A percentile compares a stretch with the other conserved stretches of the same genome.
phyloP scores from a whole-genome alignment of 108 stramenopile genomes.

The Nannochloropsis gaditana region DNA sequence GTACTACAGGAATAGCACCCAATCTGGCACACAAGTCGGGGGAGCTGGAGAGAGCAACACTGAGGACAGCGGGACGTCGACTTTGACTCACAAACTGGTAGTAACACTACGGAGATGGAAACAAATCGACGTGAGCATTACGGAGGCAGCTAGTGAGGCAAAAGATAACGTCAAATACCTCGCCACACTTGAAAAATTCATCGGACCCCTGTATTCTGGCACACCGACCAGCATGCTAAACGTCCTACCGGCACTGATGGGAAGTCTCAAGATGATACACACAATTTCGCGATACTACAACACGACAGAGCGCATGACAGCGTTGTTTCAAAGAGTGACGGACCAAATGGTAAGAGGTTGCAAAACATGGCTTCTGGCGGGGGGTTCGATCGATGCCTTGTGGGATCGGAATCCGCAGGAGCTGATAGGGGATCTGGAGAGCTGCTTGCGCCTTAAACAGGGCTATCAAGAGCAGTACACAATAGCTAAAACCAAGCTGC shows the following conservation, averaged over 20 bases:
- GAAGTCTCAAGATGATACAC: conserved; percentile 88
- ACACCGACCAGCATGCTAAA: conserved; percentile 72
- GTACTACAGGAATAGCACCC: background rate
- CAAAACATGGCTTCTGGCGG: conserved; percentile 56
- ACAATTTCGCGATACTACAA: conserved; percentile 66
- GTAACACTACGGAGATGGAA: conserved; percentile 64
- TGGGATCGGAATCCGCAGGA: conserved; percentile 67
- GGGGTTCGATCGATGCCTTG: conserved; percentile 53
- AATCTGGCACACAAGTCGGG: background rate
- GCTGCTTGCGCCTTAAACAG: conserved; percentile 74
- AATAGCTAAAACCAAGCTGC: conserved; percentile 71
- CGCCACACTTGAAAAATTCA: conserved; percentile 72
- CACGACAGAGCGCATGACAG: conserved; percentile 56
- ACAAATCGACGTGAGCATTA: conserved; percentile 72
- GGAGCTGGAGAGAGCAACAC: background rate
- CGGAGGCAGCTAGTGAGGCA: conserved; percentile 83
- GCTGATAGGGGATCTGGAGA: conserved; percentile 64
- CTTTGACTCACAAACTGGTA: conserved; percentile 54
- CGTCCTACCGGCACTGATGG: conserved; percentile 77
- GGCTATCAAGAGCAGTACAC: conserved; percentile 80
- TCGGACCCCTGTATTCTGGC: conserved; percentile 77
- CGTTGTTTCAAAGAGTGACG: conserved; percentile 71
- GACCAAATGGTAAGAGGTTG: conserved; percentile 80
- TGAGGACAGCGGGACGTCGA: background rate
- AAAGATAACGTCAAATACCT: conserved; percentile 87